Percentiles rank a stretch among this genome's conserved stretches.
These are phyloP conservation scores for Arthroderma uncinatum DNA, from an alignment of 2,329 filamentous ascomycete species.

Conservation along the genomic window DNA sequence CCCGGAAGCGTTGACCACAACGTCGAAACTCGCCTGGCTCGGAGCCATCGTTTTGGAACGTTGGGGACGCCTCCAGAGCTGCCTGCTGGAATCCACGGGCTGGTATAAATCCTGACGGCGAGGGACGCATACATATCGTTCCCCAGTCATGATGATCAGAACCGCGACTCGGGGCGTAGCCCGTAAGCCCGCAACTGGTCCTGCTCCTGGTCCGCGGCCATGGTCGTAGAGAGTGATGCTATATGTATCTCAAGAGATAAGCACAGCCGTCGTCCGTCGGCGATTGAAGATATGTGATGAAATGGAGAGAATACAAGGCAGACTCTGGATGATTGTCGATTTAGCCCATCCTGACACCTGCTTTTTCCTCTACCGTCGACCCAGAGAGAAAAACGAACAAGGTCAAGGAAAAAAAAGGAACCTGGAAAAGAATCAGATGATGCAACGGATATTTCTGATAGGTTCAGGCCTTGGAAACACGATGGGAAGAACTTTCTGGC, in stretches of 20 bases:
- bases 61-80: constrained; percentile 69
- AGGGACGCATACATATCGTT: constrained; percentile 80
- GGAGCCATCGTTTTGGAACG: constrained; percentile 74
- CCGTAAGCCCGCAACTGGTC: constrained; percentile 6
- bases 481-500: no score
- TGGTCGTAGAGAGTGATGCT: not conserved
- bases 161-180: constrained; percentile 58
- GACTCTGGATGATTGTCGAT: not conserved
- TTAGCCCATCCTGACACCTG: not conserved
- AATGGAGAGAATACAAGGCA: not conserved
- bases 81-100: constrained; percentile 69
- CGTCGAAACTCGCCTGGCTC: constrained; percentile 45
- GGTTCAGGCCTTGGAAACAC: not conserved
- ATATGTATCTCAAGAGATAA: no score
- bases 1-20: constrained; percentile 42
- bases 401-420: not conserved
- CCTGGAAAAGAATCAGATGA: not conserved
- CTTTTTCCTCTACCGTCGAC: not conserved
- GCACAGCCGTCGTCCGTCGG: no score
- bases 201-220: constrained; percentile 1
- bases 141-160: constrained; percentile 78
- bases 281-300: no score
- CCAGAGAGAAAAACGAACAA: not conserved
- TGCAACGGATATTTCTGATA: not conserved
- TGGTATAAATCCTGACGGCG: constrained; percentile 67